Base-by-base conservation (phyloP, 164 flowering plant species). In the Vitis rotundifolia region DNA sequence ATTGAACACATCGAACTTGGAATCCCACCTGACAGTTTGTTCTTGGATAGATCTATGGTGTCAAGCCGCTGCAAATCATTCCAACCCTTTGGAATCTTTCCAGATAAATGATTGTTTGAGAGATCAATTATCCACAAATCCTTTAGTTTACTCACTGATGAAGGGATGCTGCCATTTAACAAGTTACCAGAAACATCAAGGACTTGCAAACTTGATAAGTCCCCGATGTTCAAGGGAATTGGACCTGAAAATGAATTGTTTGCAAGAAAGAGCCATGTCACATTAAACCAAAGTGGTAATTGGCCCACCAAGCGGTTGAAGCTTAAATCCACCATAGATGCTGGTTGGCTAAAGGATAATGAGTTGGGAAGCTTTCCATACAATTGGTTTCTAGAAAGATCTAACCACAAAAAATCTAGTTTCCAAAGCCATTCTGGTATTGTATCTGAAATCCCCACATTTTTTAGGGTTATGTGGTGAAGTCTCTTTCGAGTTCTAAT, bases 141-240 rank as follows among this genome's bases (percentile, higher is more conserved):
- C 3, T 22, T 3, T 5, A 68, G 13, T 11, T 61, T 31, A 0
- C 62, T 50, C 0, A 73, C 13, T 14, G 75, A 75, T 10, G 59
- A 29, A 0, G 82, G 82, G 15, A 82, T 77, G 13, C 8, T 69
- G 2, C 85, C 83, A 19, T 9, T 70, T 8, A 82, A 58, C 19
- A 5, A 47, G 59, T 82, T 82, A 11, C 19, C 9, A 9, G 76
- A 72, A 15, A 75, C 31, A 49, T 61, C 14, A 5, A 80, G 18
- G 3, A 10, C 1, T 11, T 1, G 10, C 65, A 75, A 52, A 0
- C 51, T 12, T 4, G 68, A 73, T 11, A 15, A 11, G 1, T 53
- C 56, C 3, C 57, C 72, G 2, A 74, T 63, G n/a, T 73, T 54
- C 48, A 31, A 47, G 7, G 78, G 75, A 14, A 77, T 49, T 14